Percentiles rank a stretch among this genome's conserved stretches.
Evolutionary conservation across 352 stramenopile genomes (phyloP).

Genomic region (Globisporangium lucens): DNA sequence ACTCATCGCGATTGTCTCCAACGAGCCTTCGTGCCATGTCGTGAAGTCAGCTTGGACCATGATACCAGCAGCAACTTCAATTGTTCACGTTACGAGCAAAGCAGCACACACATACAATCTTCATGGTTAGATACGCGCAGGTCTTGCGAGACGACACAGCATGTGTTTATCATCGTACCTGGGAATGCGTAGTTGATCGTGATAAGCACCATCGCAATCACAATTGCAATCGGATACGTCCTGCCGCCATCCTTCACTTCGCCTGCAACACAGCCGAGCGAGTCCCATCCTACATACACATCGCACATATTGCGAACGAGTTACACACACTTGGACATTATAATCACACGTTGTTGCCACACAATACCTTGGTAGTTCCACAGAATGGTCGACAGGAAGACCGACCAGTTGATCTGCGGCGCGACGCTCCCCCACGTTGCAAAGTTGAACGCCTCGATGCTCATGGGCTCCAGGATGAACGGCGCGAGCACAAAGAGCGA

Average conservation of each 20-base stretch:
- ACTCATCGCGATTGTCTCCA: conserved; percentile 76
- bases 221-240: conserved; percentile 81
- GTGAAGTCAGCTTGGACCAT: conserved; percentile 74
- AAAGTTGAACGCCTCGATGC: conserved; percentile 68
- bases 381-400: conserved; percentile 85
- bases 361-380: conserved; percentile 80
- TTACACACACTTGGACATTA: not conserved
- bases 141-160: not conserved
- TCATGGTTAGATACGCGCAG: not conserved
- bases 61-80: conserved; percentile 60
- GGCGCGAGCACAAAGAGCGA: conserved; percentile 79
- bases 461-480: conserved; percentile 76
- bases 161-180: conserved; percentile 21
- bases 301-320: not conserved
- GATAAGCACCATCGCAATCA: conserved; percentile 79
- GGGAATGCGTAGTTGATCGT: conserved; percentile 86
- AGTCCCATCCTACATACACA: conserved; percentile 58
- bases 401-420: conserved; percentile 72
- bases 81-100: not conserved
- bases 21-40: conserved; percentile 65
- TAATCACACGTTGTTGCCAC: not conserved
- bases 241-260: conserved; percentile 79
- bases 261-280: conserved; percentile 76
- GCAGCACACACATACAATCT: not conserved
- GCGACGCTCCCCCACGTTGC: conserved; percentile 68